These are phyloP conservation scores for Debaryomyces hansenii DNA, from an alignment of 805 yeast genomes.

Conservation along the genomic window DNA sequence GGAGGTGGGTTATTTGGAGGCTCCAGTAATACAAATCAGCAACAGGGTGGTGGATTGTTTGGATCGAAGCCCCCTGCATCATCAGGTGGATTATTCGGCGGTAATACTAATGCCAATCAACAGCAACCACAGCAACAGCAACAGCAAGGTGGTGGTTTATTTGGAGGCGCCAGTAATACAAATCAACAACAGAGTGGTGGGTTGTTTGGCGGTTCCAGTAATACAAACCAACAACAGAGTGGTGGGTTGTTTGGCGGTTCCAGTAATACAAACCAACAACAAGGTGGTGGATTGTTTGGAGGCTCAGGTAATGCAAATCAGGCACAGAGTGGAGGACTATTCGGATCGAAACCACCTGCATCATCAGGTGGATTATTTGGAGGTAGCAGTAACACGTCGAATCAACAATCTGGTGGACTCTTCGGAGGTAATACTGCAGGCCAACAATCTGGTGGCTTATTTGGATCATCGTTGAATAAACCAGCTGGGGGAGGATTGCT, in stretches of 20 bases:
- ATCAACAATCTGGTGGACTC: slow-evolving; percentile 15
- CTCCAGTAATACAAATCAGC: slow-evolving; percentile 7
- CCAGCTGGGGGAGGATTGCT: slow-evolving; percentile 12
- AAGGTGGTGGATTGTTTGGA: slow-evolving; percentile 15
- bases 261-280: slow-evolving; percentile 6
- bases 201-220: slow-evolving; percentile 20
- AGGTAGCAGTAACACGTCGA: slow-evolving; percentile 13
- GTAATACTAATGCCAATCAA: slow-evolving; percentile 9
- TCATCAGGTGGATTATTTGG: slow-evolving; percentile 25
- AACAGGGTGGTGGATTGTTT: slow-evolving; percentile 20
- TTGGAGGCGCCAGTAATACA: slow-evolving; percentile 16
- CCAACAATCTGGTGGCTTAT: slow-evolving; percentile 16
- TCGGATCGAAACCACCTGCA: slow-evolving; percentile 13
- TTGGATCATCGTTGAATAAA: slow-evolving; percentile 4
- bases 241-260: slow-evolving; percentile 23
- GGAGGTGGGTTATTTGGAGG: slow-evolving; percentile 26
- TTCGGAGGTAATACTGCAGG: slow-evolving; percentile 14
- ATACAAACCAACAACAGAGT: slow-evolving; percentile 10
- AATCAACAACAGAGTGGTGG: slow-evolving; percentile 16
- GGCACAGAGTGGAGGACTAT: slow-evolving; percentile 17
- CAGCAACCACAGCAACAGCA: slow-evolving; percentile 4
- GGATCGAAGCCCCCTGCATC: slow-evolving; percentile 14
- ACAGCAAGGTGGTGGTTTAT: slow-evolving; percentile 19
- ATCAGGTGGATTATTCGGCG: slow-evolving; percentile 26
- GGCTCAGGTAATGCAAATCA: slow-evolving; percentile 13